phyloP scores from a whole-genome alignment of 164 flowering plant genomes.

The Piper longum region DNA sequence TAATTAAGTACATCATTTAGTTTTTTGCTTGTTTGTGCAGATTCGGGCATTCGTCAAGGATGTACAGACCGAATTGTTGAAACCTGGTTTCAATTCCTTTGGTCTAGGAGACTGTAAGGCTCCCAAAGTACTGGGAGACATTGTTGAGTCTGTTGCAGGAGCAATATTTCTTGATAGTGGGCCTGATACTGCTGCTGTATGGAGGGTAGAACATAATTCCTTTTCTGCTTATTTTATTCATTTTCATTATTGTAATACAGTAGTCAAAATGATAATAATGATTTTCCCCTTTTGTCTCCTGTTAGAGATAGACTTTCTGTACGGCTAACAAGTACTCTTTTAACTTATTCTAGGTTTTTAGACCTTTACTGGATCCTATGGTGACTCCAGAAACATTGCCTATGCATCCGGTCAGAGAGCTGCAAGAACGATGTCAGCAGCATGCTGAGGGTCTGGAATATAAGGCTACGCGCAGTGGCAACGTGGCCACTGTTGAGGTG shows the following conservation, averaged over 20 bases:
- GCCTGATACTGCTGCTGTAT: constrained; percentile 59
- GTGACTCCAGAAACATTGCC: constrained; percentile 99
- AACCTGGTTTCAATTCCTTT: constrained; percentile 93
- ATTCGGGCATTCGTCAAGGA: constrained; percentile 89
- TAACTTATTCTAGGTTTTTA: constrained; percentile 44
- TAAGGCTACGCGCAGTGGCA: constrained; percentile 75
- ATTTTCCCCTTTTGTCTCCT: not conserved
- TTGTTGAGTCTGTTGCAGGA: constrained; percentile 96
- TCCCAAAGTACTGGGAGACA: constrained; percentile 98
- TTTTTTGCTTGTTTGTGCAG: constrained; percentile 28
- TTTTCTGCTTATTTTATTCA: not conserved
- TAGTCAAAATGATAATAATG: not conserved
- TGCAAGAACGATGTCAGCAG: constrained; percentile 97
- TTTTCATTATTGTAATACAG: not conserved
- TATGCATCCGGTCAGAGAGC: constrained; percentile 96
- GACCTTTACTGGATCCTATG: constrained; percentile 84
- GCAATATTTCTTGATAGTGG: constrained; percentile 86
- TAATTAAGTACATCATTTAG: not conserved
- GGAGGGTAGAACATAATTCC: constrained; percentile 46
- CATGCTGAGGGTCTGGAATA: constrained; percentile 99
- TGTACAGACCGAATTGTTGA: constrained; percentile 49
- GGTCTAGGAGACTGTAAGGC: constrained; percentile 99
- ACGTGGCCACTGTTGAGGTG: constrained; percentile 93
- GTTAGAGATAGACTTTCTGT: not conserved
- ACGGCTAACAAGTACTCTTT: not conserved